phyloP scores from a whole-genome alignment of 1,284 basidiomycete genomes.

The Sanghuangporus baumii region DNA sequence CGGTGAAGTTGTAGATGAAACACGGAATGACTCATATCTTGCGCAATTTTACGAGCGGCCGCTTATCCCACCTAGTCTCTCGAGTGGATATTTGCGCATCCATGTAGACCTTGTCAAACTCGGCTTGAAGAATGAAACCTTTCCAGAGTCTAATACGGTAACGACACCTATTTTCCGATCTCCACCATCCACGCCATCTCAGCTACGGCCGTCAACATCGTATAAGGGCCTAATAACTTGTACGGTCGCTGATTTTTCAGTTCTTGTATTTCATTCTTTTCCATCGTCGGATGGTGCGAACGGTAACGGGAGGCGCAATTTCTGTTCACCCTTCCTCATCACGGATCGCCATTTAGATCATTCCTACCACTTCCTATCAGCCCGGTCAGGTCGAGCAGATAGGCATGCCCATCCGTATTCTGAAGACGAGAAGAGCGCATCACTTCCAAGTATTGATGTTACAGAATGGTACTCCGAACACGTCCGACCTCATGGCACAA shows the following conservation, averaged over 20 bases:
- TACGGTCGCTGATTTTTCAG: slow-evolving; percentile 44
- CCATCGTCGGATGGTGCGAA: slow-evolving; percentile 10
- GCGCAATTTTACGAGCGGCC: slow-evolving; percentile 50
- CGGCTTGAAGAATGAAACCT: not conserved
- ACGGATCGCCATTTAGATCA: slow-evolving; percentile 52
- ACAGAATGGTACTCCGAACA: slow-evolving; percentile 56
- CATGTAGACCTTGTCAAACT: slow-evolving; percentile 46
- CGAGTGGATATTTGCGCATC: slow-evolving; percentile 48
- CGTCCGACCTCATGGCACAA: slow-evolving; percentile 38
- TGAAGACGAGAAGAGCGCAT: slow-evolving; percentile 23
- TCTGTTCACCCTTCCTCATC: slow-evolving; percentile 55
- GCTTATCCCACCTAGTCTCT: slow-evolving; percentile 44
- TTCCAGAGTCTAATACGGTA: not conserved
- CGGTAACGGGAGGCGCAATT: slow-evolving; percentile 22
- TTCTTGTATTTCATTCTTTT: slow-evolving; percentile 39
- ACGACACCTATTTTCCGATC: not conserved
- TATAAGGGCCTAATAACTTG: slow-evolving; percentile 20
- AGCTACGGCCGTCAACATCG: slow-evolving; percentile 19
- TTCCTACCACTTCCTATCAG: slow-evolving; percentile 35
- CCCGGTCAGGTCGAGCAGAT: slow-evolving; percentile 29
- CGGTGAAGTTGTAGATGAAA: not conserved
- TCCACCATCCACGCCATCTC: not conserved
- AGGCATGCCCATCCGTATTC: slow-evolving; percentile 30
- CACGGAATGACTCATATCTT: slow-evolving; percentile 21
- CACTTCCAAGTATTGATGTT: slow-evolving; percentile 50